Conservation (phyloP, 2,329 filamentous ascomycete genomes). For the Sporothrix pseudoabietina region DNA sequence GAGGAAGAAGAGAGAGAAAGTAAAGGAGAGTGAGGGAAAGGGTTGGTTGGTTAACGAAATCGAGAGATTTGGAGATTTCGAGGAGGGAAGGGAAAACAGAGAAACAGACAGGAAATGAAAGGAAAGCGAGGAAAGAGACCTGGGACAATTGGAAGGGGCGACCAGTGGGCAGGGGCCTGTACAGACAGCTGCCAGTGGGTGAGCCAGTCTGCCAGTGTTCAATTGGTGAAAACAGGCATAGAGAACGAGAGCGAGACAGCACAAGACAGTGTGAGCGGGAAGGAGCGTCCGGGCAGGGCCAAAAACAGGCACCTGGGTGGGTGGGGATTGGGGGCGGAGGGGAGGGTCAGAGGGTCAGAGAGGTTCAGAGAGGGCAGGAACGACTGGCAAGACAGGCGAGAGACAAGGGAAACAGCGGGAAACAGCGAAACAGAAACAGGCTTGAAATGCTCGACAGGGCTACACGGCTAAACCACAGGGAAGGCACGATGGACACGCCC, state of each 20-base stretch:
- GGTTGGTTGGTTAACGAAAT: slow-evolving; percentile 21
- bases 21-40: slow-evolving; percentile 7
- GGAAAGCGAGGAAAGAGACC: slow-evolving; percentile 9
- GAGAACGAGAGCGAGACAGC: background rate
- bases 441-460: background rate
- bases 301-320: slow-evolving; percentile 17
- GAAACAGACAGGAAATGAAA: background rate
- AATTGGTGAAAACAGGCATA: background rate
- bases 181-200: background rate
- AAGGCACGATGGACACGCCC: background rate
- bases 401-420: slow-evolving; percentile 17
- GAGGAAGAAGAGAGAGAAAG: slow-evolving; percentile 12
- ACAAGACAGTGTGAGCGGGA: slow-evolving; percentile 21
- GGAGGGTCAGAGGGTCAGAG: background rate
- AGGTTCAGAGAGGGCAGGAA: background rate
- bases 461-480: slow-evolving; percentile 3
- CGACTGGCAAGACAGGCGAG: background rate
- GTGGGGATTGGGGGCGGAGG: slow-evolving; percentile 13
- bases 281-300: slow-evolving; percentile 17
- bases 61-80: slow-evolving; percentile 24
- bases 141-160: slow-evolving; percentile 17
- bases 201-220: background rate
- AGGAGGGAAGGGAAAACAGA: slow-evolving; percentile 14
- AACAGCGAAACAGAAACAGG: slow-evolving; percentile 8
- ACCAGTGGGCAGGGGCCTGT: slow-evolving; percentile 7